Conservation (phyloP, 148 eudicot genomes). For the Pouteria glomerata region DNA sequence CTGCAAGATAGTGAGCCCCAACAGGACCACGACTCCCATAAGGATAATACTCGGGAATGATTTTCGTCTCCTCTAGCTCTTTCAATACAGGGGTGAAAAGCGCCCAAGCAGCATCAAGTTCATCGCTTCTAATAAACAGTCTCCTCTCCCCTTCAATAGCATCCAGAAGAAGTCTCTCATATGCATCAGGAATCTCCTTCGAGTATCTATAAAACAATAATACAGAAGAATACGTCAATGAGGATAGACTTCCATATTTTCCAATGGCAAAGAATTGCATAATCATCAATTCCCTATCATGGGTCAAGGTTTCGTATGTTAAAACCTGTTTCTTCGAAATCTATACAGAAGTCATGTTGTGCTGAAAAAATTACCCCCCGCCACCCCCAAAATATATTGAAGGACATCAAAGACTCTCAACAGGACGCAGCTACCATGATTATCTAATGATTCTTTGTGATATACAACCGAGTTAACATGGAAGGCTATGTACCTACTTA, state of each 20-base stretch:
- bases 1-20: constrained; percentile 85
- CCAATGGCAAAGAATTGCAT: neutral
- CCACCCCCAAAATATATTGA: neutral
- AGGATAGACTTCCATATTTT: neutral
- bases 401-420: neutral
- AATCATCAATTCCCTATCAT: neutral
- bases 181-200: constrained; percentile 83
- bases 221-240: neutral
- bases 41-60: constrained; percentile 69
- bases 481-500: neutral
- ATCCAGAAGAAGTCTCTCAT: constrained; percentile 77
- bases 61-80: constrained; percentile 61
- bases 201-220: constrained; percentile 42
- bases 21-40: constrained; percentile 81
- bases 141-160: constrained; percentile 84
- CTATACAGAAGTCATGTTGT: no score
- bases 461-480: neutral
- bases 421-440: neutral
- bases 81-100: constrained; percentile 68
- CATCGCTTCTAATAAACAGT: constrained; percentile 75
- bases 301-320: neutral
- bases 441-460: neutral
- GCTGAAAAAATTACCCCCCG: no score
- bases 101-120: constrained; percentile 79
- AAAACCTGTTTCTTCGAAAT: neutral